Evolutionary conservation across 169 alveolate species (phyloP).

Genomic region (Theileria luwenshuni): DNA sequence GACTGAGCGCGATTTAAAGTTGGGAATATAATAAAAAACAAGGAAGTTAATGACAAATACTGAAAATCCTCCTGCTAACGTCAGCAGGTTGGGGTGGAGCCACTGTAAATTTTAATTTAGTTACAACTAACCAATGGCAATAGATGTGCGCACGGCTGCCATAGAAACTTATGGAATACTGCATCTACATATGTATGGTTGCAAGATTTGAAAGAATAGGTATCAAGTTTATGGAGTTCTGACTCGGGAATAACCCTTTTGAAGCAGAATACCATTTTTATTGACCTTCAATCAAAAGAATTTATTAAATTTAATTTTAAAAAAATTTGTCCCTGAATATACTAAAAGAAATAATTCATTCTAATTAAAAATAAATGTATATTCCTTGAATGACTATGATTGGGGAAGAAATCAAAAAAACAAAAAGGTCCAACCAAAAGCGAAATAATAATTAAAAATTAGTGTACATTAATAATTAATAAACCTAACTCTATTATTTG

Average conservation of each 20-base stretch:
- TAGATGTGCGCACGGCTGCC: slow-evolving; percentile 30
- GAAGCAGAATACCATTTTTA: slow-evolving; percentile 25
- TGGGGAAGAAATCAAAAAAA: too few species aligned
- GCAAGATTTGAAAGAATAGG: slow-evolving; percentile 48
- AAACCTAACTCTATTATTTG: neutral
- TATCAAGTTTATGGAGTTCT: slow-evolving; percentile 31
- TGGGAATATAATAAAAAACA: slow-evolving; percentile 33
- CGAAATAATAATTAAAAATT: neutral
- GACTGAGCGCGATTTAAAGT: slow-evolving; percentile 9
- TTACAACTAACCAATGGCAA: slow-evolving; percentile 40
- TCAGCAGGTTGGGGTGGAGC: slow-evolving; percentile 45
- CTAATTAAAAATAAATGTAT: too few species aligned
- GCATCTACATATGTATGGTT: slow-evolving; percentile 29
- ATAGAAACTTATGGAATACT: slow-evolving; percentile 26
- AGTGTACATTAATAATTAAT: neutral
- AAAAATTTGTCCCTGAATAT: too few species aligned
- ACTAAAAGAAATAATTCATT: too few species aligned
- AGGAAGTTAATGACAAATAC: slow-evolving; percentile 34
- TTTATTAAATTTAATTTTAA: too few species aligned
- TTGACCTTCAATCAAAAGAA: neutral
- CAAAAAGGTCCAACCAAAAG: neutral
- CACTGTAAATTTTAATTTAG: slow-evolving; percentile 16
- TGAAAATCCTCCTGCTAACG: slow-evolving; percentile 44
- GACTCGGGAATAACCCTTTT: slow-evolving; percentile 51
- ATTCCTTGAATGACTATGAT: too few species aligned